Percentiles rank a stretch among this genome's conserved stretches.
Evolutionary conservation across 2,329 filamentous ascomycete genomes (phyloP).

Genomic region (Aspergillus ibericus): DNA sequence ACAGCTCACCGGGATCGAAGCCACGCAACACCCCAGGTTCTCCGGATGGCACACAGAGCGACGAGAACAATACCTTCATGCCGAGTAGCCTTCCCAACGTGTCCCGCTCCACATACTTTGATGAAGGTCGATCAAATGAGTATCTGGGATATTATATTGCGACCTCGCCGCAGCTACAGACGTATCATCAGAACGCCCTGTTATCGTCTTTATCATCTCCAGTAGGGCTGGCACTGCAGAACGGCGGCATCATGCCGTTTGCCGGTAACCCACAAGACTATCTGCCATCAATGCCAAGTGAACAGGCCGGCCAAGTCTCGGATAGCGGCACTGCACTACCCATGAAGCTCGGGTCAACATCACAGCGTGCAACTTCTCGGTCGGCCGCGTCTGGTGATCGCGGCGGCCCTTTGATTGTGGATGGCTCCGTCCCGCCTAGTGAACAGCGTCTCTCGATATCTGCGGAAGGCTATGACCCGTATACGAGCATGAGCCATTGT

Average conservation of each 20-base stretch:
- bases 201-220: conserved; percentile 39
- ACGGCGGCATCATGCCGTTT: conserved; percentile 38
- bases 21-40: conserved; percentile 35
- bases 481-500: conserved; percentile 39
- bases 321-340: conserved; percentile 26
- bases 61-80: conserved; percentile 33
- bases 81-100: conserved; percentile 36
- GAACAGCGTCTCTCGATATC: conserved; percentile 36
- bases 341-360: conserved; percentile 20
- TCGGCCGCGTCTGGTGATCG: conserved; percentile 31
- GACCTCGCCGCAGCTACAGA: conserved; percentile 44
- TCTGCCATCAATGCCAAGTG: conserved; percentile 26
- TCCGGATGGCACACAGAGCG: conserved; percentile 34
- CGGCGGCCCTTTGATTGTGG: conserved; percentile 47
- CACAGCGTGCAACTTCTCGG: conserved; percentile 29
- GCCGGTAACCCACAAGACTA: conserved; percentile 37
- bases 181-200: conserved; percentile 41
- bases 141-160: conserved; percentile 49
- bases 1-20: conserved; percentile 31
- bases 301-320: conserved; percentile 22
- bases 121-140: conserved; percentile 43
- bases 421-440: conserved; percentile 46
- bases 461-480: conserved; percentile 38
- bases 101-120: conserved; percentile 33
- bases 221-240: conserved; percentile 42